phyloP scores from a whole-genome alignment of 2,329 filamentous ascomycete genomes.

The Dactylellina drechsleri region DNA sequence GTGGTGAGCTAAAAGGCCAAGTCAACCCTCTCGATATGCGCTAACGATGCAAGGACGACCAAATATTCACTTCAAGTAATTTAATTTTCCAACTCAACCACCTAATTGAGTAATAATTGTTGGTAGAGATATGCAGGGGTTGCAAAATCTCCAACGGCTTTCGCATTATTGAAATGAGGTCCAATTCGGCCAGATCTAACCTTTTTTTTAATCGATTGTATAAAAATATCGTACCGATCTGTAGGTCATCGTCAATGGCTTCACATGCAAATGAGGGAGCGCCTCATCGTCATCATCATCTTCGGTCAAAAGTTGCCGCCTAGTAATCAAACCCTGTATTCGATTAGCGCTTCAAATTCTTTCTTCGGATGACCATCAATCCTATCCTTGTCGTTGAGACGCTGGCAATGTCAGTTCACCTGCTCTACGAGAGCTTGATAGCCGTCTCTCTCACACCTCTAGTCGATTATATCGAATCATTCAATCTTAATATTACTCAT shows the following conservation, averaged over 20 bases:
- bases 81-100: too few relatives aligned
- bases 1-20: too few relatives aligned
- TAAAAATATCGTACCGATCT: neutral
- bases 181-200: too few relatives aligned
- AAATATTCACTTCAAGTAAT: too few relatives aligned
- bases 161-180: neutral
- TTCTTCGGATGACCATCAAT: conserved; percentile 4
- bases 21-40: too few relatives aligned
- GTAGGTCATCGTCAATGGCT: neutral
- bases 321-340: neutral
- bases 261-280: conserved; percentile 2
- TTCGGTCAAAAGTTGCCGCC: conserved; percentile 4
- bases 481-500: conserved; percentile 19
- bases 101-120: too few relatives aligned
- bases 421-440: conserved; percentile 24
- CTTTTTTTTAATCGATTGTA: too few relatives aligned
- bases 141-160: conserved; percentile 3
- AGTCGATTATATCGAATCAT: conserved; percentile 13
- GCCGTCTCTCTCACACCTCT: conserved; percentile 7
- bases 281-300: neutral
- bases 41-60: too few relatives aligned
- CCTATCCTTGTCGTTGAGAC: neutral
- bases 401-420: conserved; percentile 1
- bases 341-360: conserved; percentile 22
- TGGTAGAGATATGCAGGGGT: neutral